These are phyloP conservation scores for Fusarium foetens DNA, from an alignment of 2,329 filamentous ascomycete genomes.

Conservation along the genomic window DNA sequence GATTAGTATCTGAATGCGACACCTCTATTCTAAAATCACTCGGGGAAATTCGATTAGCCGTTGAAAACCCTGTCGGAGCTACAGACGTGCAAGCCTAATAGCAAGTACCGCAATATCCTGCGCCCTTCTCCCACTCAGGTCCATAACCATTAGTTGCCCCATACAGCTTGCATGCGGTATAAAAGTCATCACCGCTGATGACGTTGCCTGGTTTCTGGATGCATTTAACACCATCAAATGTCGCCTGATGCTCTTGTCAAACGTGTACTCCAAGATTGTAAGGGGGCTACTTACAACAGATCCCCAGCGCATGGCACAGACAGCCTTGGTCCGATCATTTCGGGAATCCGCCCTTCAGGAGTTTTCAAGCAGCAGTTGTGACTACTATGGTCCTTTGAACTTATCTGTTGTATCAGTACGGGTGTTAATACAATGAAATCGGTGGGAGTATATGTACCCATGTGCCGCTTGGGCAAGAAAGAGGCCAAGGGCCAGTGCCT, in stretches of 20 bases:
- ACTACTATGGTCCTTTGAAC: background rate
- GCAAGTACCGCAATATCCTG: background rate
- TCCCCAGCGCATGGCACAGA: background rate
- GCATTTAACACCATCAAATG: background rate
- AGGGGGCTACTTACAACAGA: background rate
- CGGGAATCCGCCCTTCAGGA: background rate
- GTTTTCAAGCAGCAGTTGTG: background rate
- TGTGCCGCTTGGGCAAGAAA: background rate
- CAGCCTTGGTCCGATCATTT: background rate
- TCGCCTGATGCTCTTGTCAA: background rate
- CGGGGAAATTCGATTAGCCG: background rate
- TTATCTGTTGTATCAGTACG: background rate
- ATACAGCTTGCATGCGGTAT: background rate
- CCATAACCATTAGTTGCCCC: background rate
- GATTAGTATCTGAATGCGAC: too few species aligned
- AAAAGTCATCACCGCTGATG: background rate
- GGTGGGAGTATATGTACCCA: background rate
- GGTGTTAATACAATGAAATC: background rate
- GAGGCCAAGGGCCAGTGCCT: background rate
- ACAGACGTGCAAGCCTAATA: background rate
- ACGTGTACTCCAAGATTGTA: fast-evolving
- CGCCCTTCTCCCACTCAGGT: background rate
- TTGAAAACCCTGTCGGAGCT: background rate
- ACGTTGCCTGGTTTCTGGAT: background rate
- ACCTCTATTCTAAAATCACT: too few species aligned